These are phyloP conservation scores for Murraya paniculata DNA, from an alignment of 345 rosid species.

Conservation along the genomic window DNA sequence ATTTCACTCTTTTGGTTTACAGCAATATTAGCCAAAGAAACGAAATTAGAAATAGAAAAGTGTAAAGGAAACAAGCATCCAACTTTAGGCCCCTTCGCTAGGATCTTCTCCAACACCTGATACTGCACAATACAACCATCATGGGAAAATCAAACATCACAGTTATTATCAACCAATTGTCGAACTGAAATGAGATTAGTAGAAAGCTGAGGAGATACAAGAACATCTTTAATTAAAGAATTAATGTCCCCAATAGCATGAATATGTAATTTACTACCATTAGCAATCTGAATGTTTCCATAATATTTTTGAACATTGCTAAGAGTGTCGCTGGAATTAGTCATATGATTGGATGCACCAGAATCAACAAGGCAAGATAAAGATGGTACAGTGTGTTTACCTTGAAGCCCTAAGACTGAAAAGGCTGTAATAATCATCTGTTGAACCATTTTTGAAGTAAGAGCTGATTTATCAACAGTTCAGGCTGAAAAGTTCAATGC, in stretches of 20 bases:
- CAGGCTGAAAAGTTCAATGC: no score
- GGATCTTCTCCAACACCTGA: background rate
- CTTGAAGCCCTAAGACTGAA: background rate
- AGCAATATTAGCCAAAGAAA: background rate
- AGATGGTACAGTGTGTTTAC: background rate
- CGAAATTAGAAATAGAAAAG: background rate
- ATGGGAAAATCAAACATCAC: background rate
- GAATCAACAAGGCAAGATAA: background rate
- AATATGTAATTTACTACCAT: background rate
- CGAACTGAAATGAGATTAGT: background rate
- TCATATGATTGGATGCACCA: background rate
- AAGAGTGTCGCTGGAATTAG: background rate
- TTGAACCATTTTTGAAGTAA: background rate
- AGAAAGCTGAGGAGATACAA: background rate
- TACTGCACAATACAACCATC: constrained; percentile 10
- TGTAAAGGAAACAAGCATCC: background rate
- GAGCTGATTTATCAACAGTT: background rate
- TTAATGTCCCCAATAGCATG: background rate
- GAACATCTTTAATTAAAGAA: background rate
- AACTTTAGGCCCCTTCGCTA: constrained; percentile 8
- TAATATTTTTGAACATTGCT: background rate
- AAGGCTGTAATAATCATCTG: constrained; percentile 3
- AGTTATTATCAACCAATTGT: constrained; percentile 13
- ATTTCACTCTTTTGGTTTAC: background rate
- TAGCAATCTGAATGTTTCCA: background rate